Evolutionary conservation across 805 yeast genomes (phyloP).

Genomic region (Komagataella populi): DNA sequence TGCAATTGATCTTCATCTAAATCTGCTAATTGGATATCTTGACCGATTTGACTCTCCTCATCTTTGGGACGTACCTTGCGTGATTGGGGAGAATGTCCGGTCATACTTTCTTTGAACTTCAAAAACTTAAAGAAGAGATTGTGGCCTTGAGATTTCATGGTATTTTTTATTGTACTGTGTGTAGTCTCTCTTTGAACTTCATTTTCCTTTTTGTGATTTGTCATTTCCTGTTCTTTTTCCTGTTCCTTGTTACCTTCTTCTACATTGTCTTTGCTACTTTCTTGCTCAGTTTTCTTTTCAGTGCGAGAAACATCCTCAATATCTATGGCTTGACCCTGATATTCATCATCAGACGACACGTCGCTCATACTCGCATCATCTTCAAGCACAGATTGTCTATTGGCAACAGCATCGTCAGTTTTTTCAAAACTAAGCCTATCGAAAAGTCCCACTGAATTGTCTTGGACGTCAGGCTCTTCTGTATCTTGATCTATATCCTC

Average conservation of each 20-base stretch:
- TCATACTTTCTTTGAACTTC: not conserved
- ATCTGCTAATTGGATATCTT: not conserved
- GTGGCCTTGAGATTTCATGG: not conserved
- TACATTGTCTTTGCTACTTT: not conserved
- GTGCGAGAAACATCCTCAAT: not conserved
- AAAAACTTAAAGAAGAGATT: not conserved
- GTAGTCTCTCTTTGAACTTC: not conserved
- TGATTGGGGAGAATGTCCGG: not conserved
- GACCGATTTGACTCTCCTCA: not conserved
- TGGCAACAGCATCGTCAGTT: not conserved
- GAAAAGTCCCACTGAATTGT: not conserved
- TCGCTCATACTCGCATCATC: not conserved
- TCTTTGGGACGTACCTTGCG: not conserved
- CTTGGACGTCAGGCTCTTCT: not conserved
- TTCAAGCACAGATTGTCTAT: not conserved
- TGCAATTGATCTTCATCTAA: not conserved
- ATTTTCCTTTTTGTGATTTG: not conserved
- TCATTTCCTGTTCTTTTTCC: not conserved
- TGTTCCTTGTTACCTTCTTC: not conserved
- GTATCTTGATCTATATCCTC: not conserved
- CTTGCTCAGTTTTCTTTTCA: constrained; percentile 1
- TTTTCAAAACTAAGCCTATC: not conserved
- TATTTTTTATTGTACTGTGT: not conserved
- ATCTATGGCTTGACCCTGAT: not conserved
- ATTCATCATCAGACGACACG: not conserved